A percentile compares a stretch with the other conserved stretches of the same genome.
Evolutionary conservation across 148 eudicot species (phyloP).

Genomic region (Dianthus caryophyllus): DNA sequence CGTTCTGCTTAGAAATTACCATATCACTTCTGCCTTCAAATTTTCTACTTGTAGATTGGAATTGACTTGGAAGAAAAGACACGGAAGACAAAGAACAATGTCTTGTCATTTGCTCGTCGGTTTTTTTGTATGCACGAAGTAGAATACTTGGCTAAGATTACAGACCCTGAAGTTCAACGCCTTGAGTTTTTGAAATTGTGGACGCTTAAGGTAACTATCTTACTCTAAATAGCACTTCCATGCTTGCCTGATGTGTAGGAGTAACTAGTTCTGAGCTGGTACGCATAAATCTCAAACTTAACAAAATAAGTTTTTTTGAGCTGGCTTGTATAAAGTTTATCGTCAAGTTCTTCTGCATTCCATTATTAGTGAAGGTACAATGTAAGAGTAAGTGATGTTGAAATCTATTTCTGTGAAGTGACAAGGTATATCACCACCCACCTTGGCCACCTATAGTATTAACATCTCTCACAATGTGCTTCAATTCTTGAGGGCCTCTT

Average conservation of each 20-base stretch:
- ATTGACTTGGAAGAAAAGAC: conserved; percentile 83
- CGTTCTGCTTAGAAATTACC: conserved; percentile 2
- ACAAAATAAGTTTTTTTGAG: no score
- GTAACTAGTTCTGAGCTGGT: background rate
- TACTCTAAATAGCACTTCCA: background rate
- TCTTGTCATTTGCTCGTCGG: conserved; percentile 68
- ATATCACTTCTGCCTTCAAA: background rate
- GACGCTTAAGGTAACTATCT: conserved; percentile 56
- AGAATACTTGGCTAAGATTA: conserved; percentile 49
- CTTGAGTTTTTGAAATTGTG: conserved; percentile 70
- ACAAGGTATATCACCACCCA: no score
- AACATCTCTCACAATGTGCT: no score
- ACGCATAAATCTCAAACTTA: background rate
- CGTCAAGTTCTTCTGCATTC: no score
- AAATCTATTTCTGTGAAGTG: no score
- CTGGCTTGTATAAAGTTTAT: no score
- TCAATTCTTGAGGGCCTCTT: background rate
- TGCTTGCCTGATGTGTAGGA: background rate
- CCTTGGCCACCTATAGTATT: no score
- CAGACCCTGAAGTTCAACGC: conserved; percentile 52
- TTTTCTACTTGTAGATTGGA: conserved; percentile 59
- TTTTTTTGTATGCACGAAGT: conserved; percentile 65
- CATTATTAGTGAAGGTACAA: no score
- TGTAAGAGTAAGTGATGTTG: no score
- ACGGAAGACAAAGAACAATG: conserved; percentile 45